phyloP scores from a whole-genome alignment of 257 asterid species.

The Pogostemon cablin region DNA sequence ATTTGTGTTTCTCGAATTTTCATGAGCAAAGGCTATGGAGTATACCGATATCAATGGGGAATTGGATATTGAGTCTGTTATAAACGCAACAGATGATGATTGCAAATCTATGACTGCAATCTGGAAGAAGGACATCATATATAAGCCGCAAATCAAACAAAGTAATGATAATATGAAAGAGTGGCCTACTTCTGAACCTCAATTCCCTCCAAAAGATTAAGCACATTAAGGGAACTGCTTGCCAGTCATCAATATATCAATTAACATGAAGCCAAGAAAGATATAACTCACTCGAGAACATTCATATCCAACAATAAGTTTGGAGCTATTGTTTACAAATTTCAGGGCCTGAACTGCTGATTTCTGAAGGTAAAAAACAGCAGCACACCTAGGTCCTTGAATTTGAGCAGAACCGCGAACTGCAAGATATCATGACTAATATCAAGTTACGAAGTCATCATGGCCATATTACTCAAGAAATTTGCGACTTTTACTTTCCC shows the following conservation, averaged over 20 bases:
- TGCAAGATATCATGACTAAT: conserved; percentile 42
- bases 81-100: conserved; percentile 60
- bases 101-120: conserved; percentile 74
- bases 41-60: conserved; percentile 54
- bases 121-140: conserved; percentile 52
- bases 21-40: conserved; percentile 44
- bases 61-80: conserved; percentile 51
- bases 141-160: conserved; percentile 28
- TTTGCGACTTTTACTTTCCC: conserved; percentile 19
- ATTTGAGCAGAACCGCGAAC: conserved; percentile 59
- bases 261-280: conserved; percentile 25
- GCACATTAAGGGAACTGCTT: conserved; percentile 17
- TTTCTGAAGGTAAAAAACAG: conserved; percentile 65
- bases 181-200: conserved; percentile 12
- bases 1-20: conserved; percentile 41
- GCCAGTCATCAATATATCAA: conserved; percentile 24
- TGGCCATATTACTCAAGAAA: conserved; percentile 13
- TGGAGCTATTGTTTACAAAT: conserved; percentile 60
- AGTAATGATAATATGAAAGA: conserved; percentile 5
- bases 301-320: conserved; percentile 72
- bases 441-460: conserved; percentile 25
- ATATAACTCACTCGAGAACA: conserved; percentile 66
- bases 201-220: conserved; percentile 17
- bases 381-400: conserved; percentile 65
- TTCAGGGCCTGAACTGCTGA: conserved; percentile 63